These are phyloP conservation scores for Cephaloascus albidus DNA, from an alignment of 805 yeast species.

Conservation along the genomic window DNA sequence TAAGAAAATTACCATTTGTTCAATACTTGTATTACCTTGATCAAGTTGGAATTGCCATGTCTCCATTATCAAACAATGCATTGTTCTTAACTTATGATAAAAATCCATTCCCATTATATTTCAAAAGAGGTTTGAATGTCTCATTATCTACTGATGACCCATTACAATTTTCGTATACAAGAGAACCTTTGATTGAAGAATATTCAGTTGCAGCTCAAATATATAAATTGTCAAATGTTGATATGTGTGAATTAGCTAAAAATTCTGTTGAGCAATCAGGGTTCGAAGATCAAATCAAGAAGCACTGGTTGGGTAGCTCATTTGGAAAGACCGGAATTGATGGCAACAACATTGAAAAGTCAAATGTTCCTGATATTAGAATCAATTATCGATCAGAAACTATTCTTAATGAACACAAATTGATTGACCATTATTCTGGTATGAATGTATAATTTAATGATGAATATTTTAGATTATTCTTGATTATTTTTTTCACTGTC, in stretches of 20 bases:
- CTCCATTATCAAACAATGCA: slow-evolving; percentile 95
- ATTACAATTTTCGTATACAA: slow-evolving; percentile 89
- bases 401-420: slow-evolving; percentile 55
- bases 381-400: slow-evolving; percentile 81
- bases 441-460: too few relatives aligned
- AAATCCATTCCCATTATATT: slow-evolving; percentile 88
- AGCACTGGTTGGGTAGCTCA: slow-evolving; percentile 84
- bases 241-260: slow-evolving; percentile 93
- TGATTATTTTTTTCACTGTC: too few relatives aligned
- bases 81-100: slow-evolving; percentile 92
- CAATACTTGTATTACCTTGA: slow-evolving; percentile 90
- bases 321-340: slow-evolving; percentile 51
- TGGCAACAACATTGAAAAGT: slow-evolving; percentile 86
- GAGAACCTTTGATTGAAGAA: slow-evolving; percentile 96
- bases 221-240: slow-evolving; percentile 87
- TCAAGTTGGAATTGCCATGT: slow-evolving; percentile 97
- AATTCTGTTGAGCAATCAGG: slow-evolving; percentile 94
- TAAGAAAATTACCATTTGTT: slow-evolving; percentile 89
- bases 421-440: slow-evolving; percentile 55
- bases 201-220: slow-evolving; percentile 98
- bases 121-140: slow-evolving; percentile 89
- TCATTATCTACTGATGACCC: slow-evolving; percentile 97
- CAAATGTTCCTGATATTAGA: slow-evolving; percentile 90
- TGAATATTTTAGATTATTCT: too few relatives aligned
- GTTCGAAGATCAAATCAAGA: slow-evolving; percentile 77